phyloP scores from a whole-genome alignment of 352 stramenopile genomes.

The Phytopythium aichiense region DNA sequence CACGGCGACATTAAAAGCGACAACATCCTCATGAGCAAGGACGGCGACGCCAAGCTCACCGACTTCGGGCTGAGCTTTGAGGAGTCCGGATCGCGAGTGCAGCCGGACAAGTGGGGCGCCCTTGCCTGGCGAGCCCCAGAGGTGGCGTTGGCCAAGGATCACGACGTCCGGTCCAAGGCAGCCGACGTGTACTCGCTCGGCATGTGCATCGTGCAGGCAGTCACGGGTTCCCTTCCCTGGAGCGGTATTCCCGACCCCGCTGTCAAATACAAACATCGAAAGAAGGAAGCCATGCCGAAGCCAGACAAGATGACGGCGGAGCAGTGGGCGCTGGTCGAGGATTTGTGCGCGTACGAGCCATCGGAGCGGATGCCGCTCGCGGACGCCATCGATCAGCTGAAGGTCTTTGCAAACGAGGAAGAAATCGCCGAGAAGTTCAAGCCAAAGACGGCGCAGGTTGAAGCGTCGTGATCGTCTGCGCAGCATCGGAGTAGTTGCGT shows the following conservation, averaged over 20 bases:
- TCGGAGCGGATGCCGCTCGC: background rate
- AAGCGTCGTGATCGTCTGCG: no score
- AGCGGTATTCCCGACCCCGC: background rate
- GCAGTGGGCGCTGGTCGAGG: conserved; percentile 1
- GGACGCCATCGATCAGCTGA: conserved; percentile 5
- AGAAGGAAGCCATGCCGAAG: background rate
- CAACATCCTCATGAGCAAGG: conserved; percentile 20
- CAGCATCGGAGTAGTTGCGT: no score
- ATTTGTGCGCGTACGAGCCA: conserved; percentile 3
- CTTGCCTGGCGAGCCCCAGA: conserved; percentile 17
- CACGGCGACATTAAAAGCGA: conserved; percentile 24
- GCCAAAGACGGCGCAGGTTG: no score
- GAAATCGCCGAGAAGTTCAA: background rate
- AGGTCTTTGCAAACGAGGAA: background rate
- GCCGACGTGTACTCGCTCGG: conserved; percentile 18
- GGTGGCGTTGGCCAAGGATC: conserved; percentile 3
- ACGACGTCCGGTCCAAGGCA: background rate
- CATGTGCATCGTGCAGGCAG: conserved; percentile 14
- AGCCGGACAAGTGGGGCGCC: conserved; percentile 4
- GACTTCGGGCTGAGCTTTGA: conserved; percentile 28
- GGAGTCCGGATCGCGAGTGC: conserved; percentile 8
- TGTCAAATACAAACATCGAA: background rate
- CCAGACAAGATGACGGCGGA: conserved; percentile 2
- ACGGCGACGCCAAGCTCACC: conserved; percentile 20
- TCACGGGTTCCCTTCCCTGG: conserved; percentile 9